Evolutionary conservation across 495 filamentous ascomycete species (phyloP), one percentile per base, ranked within the genome.

Genomic region (Xylaria palmicola): DNA sequence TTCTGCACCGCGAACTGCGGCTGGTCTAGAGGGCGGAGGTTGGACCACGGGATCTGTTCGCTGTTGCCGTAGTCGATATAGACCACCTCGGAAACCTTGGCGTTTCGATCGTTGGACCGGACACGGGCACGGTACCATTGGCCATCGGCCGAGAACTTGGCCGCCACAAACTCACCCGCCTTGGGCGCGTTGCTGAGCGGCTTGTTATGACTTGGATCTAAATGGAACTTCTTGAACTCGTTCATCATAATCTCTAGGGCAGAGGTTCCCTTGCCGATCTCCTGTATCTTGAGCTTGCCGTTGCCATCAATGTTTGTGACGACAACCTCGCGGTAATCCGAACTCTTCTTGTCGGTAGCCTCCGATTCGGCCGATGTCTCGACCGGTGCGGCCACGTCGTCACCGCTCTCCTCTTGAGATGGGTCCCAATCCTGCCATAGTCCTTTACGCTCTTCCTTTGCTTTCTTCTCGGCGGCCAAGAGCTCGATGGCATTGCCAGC

Each of bases 41-140:
- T 78, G 9, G 85, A 85, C 91, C 92, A 98, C 3, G 92, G 86
- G 36, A 93, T 77, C 67, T 85, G 84, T 77, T 98, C 95, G 20
- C 85, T 87, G 81, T 99, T 98, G 61, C 95, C 95, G 73, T 93
- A 99, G 76, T 99, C 95, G 63, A 98, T 85, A 77, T 97, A 99
- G 13, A 93, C 73, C 5, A 99, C 86, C 74, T 98, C 93, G 10
- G 92, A 89, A 62, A 88, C 85, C 79, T 95, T 88, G 63, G 87
- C 87, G 36, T 90, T 83, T 61, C 94, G 92, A 74, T 99, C 94
- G 75, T 96, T 96, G 64, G 93, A 88, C 34, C 92, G 87, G 45
- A 99, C 83, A 62, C 87, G 87, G 41, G 90, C 95, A 48, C 95
- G 90, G 80, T 99, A 99, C 92, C 94, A 98, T 65, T 92, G 84